Evolutionary conservation across 176 grass and related monocot genomes (phyloP).

Genomic region (Eragrostis nindensis): DNA sequence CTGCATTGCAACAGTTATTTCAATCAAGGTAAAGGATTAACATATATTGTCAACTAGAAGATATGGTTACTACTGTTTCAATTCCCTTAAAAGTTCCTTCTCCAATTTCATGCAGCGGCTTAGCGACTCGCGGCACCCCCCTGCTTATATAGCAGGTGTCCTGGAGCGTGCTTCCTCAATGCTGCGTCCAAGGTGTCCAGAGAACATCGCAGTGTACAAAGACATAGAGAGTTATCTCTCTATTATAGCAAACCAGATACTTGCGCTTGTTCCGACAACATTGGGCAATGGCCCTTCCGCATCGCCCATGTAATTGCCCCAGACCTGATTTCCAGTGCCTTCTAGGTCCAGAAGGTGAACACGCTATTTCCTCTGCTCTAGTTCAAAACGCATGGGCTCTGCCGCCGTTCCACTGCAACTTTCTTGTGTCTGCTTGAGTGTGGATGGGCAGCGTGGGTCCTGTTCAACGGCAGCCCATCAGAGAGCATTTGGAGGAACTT

Average conservation of each 20-base stretch:
- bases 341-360: no score
- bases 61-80: constrained; percentile 1
- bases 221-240: constrained; percentile 59
- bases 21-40: constrained; percentile 57
- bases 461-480: constrained; percentile 15
- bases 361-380: no score
- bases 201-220: constrained; percentile 54
- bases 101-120: constrained; percentile 41
- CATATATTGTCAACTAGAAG: not conserved
- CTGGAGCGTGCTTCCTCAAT: constrained; percentile 52
- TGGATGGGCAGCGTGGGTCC: not conserved
- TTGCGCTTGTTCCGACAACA: constrained; percentile 69
- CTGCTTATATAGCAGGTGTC: constrained; percentile 47
- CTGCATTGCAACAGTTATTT: constrained; percentile 53
- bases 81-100: constrained; percentile 6
- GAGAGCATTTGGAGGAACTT: constrained; percentile 12
- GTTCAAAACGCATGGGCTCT: no score
- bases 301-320: constrained; percentile 31
- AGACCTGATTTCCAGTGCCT: not conserved
- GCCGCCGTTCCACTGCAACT: not conserved
- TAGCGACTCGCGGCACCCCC: constrained; percentile 42
- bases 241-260: constrained; percentile 65
- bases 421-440: not conserved
- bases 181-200: constrained; percentile 52
- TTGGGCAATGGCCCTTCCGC: constrained; percentile 29